A percentile compares a stretch with the other conserved stretches of the same genome.
Evolutionary conservation across 108 stramenopile genomes (phyloP).

Genomic region (Asterionellopsis glacialis): DNA sequence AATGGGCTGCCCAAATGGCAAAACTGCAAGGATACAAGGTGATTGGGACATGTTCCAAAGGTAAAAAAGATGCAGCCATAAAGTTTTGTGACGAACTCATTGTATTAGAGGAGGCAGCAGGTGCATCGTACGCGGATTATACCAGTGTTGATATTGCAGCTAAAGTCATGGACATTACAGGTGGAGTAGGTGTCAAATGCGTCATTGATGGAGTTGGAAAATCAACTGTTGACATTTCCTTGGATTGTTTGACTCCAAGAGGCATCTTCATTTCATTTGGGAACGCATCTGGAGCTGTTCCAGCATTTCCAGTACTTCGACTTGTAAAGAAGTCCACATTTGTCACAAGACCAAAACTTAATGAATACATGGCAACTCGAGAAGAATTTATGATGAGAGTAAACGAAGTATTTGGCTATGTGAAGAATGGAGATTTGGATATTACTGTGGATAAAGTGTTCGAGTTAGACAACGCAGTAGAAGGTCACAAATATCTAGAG

Average conservation of each 20-base stretch:
- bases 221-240: constrained; percentile 48
- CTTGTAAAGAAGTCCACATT: constrained; percentile 45
- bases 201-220: constrained; percentile 70
- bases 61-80: constrained; percentile 37
- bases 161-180: constrained; percentile 52
- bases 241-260: constrained; percentile 42
- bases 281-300: constrained; percentile 59
- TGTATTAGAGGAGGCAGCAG: constrained; percentile 51
- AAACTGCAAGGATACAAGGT: constrained; percentile 52
- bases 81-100: constrained; percentile 45
- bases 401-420: constrained; percentile 50
- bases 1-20: constrained; percentile 66
- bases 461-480: constrained; percentile 41
- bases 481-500: constrained; percentile 53
- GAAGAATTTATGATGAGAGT: constrained; percentile 42
- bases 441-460: constrained; percentile 43
- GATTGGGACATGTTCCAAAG: constrained; percentile 50
- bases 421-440: constrained; percentile 46
- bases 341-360: constrained; percentile 57
- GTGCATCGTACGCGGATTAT: constrained; percentile 53
- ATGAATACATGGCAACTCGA: constrained; percentile 49
- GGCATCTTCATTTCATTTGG: constrained; percentile 65
- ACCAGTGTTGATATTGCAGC: constrained; percentile 41
- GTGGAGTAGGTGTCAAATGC: constrained; percentile 48
- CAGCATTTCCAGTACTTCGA: constrained; percentile 48